A percentile compares a stretch with the other conserved stretches of the same genome.
Evolutionary conservation across 768 basidiomycete species (phyloP).

Genomic region (Trametes meyenii): DNA sequence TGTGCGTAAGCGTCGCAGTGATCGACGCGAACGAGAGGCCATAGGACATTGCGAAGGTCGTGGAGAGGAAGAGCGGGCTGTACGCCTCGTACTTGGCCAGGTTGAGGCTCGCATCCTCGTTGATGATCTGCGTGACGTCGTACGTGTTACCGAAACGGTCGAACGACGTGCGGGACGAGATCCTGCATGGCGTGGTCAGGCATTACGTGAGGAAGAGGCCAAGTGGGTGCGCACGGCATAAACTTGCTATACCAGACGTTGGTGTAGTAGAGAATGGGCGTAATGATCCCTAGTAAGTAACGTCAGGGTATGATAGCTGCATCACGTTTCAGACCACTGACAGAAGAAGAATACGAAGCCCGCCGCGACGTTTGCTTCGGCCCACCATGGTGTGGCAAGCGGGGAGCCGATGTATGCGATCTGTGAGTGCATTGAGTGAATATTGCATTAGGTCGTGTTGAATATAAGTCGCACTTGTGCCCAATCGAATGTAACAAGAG

Average conservation of each 20-base stretch:
- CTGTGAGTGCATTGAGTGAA: constrained; percentile 33
- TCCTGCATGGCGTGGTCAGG: constrained; percentile 6
- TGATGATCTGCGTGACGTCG: constrained; percentile 45
- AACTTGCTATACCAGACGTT: constrained; percentile 40
- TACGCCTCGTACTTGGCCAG: constrained; percentile 43
- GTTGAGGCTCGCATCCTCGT: constrained; percentile 39
- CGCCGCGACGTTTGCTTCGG: constrained; percentile 63
- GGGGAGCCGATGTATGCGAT: constrained; percentile 69
- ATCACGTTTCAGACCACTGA: constrained; percentile 17
- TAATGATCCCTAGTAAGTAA: constrained; percentile 39
- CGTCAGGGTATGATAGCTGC: background rate
- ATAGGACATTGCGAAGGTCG: constrained; percentile 59
- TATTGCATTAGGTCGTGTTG: background rate
- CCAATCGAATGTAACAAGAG: constrained; percentile 79
- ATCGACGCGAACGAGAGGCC: constrained; percentile 43
- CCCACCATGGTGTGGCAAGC: constrained; percentile 77
- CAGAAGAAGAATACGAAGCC: constrained; percentile 52
- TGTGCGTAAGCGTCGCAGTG: constrained; percentile 48
- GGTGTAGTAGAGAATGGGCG: constrained; percentile 43
- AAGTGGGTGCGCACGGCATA: constrained; percentile 36
- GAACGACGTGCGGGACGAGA: constrained; percentile 42
- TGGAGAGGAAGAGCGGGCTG: constrained; percentile 49
- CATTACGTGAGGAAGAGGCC: background rate
- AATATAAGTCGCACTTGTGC: constrained; percentile 31
- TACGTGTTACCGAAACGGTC: constrained; percentile 46